Conservation (phyloP, 768 basidiomycete species). For the Clavaria fumosa region DNA sequence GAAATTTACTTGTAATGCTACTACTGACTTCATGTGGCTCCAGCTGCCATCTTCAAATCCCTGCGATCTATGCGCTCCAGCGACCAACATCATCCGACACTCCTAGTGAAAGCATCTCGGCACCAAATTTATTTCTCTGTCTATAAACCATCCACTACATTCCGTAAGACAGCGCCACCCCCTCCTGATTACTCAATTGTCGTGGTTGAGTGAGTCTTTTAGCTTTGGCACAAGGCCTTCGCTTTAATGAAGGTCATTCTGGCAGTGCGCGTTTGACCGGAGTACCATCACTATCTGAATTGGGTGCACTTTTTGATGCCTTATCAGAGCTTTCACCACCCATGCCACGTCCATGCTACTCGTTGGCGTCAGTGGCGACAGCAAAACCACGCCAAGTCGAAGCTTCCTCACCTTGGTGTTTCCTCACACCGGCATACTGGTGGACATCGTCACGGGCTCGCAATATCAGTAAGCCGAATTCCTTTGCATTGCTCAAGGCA, state of each 20-base stretch:
- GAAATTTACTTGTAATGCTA: constrained; percentile 3
- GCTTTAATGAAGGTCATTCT: background rate
- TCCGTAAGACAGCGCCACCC: constrained; percentile 60
- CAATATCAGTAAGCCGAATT: constrained; percentile 35
- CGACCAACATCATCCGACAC: constrained; percentile 24
- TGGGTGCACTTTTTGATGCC: constrained; percentile 53
- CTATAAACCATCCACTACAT: constrained; percentile 82
- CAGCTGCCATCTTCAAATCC: constrained; percentile 54
- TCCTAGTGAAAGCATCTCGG: constrained; percentile 26
- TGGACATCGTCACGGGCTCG: constrained; percentile 7
- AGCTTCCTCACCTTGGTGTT: no score
- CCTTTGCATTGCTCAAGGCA: constrained; percentile 67
- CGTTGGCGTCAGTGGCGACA: no score
- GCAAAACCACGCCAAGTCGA: no score
- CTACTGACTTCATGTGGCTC: background rate
- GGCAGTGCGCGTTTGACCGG: constrained; percentile 66
- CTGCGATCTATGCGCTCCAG: constrained; percentile 61
- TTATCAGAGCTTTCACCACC: constrained; percentile 59
- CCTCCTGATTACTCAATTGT: constrained; percentile 78
- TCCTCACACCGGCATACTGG: constrained; percentile 17
- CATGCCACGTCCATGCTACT: constrained; percentile 29
- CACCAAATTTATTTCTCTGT: constrained; percentile 81
- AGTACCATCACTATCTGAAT: constrained; percentile 69
- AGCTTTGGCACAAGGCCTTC: background rate
- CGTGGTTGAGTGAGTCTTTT: constrained; percentile 57